Conservation (phyloP, 805 yeast genomes). For the Metschnikowia shivogae region DNA sequence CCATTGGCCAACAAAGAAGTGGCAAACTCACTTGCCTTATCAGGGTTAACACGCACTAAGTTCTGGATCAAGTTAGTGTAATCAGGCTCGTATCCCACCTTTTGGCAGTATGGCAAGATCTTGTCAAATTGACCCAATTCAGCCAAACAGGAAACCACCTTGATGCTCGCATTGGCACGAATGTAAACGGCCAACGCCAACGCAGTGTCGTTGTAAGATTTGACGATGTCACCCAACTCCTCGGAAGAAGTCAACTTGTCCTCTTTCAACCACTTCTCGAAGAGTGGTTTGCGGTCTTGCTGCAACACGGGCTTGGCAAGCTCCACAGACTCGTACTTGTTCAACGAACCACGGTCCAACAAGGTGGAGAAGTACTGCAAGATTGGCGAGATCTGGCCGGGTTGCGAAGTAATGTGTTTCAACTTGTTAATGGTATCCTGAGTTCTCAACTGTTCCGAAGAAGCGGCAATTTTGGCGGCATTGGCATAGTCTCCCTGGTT, state of each 20-base stretch:
- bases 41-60: constrained; percentile 91
- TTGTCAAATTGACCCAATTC: constrained; percentile 96
- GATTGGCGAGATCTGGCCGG: constrained; percentile 93
- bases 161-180: constrained; percentile 75
- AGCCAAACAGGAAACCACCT: constrained; percentile 88
- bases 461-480: constrained; percentile 97
- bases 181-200: constrained; percentile 89
- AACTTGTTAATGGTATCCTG: constrained; percentile 91
- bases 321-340: constrained; percentile 90
- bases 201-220: constrained; percentile 72
- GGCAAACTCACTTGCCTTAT: constrained; percentile 96
- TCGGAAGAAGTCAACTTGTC: constrained; percentile 94
- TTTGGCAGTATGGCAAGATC: constrained; percentile 89
- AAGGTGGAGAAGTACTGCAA: constrained; percentile 87
- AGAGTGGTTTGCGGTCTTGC: constrained; percentile 87
- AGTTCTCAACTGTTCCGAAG: constrained; percentile 88
- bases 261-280: constrained; percentile 95
- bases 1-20: constrained; percentile 68
- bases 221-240: constrained; percentile 94
- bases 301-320: constrained; percentile 92
- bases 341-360: constrained; percentile 87
- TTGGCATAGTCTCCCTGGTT: constrained; percentile 81
- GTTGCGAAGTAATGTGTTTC: constrained; percentile 84
- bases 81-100: constrained; percentile 85
- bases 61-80: constrained; percentile 85